Conservation (phyloP, 140 eudicot genomes). For the Flaveria floridana region DNA sequence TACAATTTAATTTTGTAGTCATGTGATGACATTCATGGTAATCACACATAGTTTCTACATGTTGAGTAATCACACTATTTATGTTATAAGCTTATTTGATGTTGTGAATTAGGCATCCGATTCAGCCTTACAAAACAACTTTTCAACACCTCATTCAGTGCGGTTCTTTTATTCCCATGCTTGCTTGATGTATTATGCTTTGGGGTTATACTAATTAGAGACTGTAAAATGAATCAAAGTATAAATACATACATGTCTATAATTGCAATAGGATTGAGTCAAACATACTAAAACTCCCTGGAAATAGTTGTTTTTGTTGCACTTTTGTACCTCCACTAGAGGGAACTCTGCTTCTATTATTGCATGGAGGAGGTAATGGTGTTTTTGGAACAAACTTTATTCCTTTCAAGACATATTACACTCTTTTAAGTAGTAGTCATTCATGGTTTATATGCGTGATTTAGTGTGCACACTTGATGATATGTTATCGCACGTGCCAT, state of each 20-base stretch:
- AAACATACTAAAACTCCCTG: not conserved
- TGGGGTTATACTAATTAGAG: not conserved
- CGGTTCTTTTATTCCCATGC: slow-evolving; percentile 8
- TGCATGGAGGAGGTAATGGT: too few relatives aligned
- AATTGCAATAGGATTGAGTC: not conserved
- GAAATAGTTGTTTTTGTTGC: not conserved
- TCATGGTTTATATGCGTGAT: too few relatives aligned
- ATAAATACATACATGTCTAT: not conserved
- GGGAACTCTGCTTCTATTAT: too few relatives aligned
- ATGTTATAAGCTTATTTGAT: slow-evolving; percentile 7
- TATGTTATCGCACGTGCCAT: too few relatives aligned
- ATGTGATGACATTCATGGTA: not conserved
- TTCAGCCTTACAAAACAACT: slow-evolving; percentile 19
- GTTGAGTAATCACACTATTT: slow-evolving; percentile 14
- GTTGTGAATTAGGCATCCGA: slow-evolving; percentile 18
- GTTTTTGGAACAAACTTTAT: too few relatives aligned
- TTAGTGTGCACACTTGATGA: too few relatives aligned
- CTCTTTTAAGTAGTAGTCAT: too few relatives aligned
- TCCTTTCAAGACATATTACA: too few relatives aligned
- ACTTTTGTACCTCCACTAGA: too few relatives aligned
- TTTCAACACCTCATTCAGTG: slow-evolving; percentile 16
- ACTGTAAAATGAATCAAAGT: not conserved
- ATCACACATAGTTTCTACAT: slow-evolving; percentile 2
- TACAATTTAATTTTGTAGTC: slow-evolving; percentile 14
- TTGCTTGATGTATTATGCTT: slow-evolving; percentile 10